Conservation (phyloP, 805 yeast species). For the Yamadazyma sp. region DNA sequence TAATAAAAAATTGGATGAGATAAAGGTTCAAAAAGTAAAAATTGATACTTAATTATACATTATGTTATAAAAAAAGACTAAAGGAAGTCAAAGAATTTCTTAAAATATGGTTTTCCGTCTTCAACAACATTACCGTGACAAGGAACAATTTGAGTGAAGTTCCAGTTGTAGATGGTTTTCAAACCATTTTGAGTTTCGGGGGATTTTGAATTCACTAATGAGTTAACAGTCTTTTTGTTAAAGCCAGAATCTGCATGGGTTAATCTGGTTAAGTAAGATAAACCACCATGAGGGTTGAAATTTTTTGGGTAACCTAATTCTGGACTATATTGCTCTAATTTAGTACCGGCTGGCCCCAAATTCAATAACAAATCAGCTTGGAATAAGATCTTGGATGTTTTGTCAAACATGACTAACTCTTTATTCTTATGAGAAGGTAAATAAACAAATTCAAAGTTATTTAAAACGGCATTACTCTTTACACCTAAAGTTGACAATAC, state of each 20-base stretch:
- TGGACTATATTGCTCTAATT: conserved; percentile 42
- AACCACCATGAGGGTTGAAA: conserved; percentile 44
- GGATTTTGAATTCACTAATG: conserved; percentile 4
- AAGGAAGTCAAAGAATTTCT: conserved; percentile 13
- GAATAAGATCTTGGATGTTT: conserved; percentile 44
- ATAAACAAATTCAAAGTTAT: conserved; percentile 52
- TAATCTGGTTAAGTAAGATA: conserved; percentile 36
- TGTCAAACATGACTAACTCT: conserved; percentile 54
- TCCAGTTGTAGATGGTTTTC: conserved; percentile 35
- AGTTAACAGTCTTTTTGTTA: conserved; percentile 8
- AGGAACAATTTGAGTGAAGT: conserved; percentile 48
- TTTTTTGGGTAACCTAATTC: conserved; percentile 43
- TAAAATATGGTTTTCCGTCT: conserved; percentile 27
- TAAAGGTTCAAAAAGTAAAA: too few relatives aligned
- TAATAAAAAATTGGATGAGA: too few relatives aligned
- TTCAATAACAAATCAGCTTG: conserved; percentile 64
- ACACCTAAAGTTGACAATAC: conserved; percentile 31
- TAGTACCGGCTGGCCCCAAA: conserved; percentile 43
- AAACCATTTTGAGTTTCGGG: conserved; percentile 17
- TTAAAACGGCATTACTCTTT: conserved; percentile 32
- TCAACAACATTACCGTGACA: conserved; percentile 63
- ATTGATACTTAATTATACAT: background rate
- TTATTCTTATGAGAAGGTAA: conserved; percentile 56
- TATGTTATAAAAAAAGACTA: background rate
- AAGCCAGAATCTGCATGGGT: conserved; percentile 33